Percentiles rank a stretch among this genome's conserved stretches.
Evolutionary conservation across 345 rosid species (phyloP).

Genomic region (Acer negundo): DNA sequence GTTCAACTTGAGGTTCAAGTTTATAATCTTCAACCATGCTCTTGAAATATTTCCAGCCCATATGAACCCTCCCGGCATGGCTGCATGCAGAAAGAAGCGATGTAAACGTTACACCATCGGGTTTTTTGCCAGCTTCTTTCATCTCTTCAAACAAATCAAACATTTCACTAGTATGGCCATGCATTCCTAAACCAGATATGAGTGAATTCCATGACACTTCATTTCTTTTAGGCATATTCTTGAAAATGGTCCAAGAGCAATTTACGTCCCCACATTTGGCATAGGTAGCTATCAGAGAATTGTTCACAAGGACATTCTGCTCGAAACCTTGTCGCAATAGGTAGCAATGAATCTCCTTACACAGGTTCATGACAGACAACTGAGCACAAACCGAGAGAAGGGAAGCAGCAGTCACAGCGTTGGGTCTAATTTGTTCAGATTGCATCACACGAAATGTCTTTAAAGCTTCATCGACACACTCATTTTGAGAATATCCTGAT

Average conservation of each 20-base stretch:
- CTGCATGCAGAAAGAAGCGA: conserved; percentile 53
- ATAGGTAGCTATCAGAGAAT: conserved; percentile 44
- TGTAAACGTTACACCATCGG: conserved; percentile 41
- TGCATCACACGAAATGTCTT: conserved; percentile 38
- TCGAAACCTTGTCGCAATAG: conserved; percentile 35
- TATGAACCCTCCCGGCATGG: conserved; percentile 40
- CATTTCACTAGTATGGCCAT: conserved; percentile 34
- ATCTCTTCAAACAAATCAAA: conserved; percentile 37
- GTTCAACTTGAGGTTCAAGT: conserved; percentile 48
- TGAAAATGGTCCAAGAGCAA: conserved; percentile 32
- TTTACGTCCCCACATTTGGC: conserved; percentile 47
- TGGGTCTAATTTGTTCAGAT: conserved; percentile 37
- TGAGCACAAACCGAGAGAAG: conserved; percentile 43
- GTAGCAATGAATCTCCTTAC: conserved; percentile 50
- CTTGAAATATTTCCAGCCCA: conserved; percentile 42
- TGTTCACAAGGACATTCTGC: conserved; percentile 36
- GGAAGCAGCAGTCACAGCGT: conserved; percentile 41
- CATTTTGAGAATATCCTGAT: conserved; percentile 45
- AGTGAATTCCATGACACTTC: conserved; percentile 50
- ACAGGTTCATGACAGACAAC: conserved; percentile 31
- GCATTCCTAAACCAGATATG: conserved; percentile 47
- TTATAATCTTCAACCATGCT: conserved; percentile 39
- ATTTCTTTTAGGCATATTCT: conserved; percentile 34
- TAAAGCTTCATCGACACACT: conserved; percentile 34
- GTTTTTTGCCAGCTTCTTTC: conserved; percentile 37